Evolutionary conservation across 805 yeast species (phyloP).

Genomic region (Nakazawaea ishiwadae): DNA sequence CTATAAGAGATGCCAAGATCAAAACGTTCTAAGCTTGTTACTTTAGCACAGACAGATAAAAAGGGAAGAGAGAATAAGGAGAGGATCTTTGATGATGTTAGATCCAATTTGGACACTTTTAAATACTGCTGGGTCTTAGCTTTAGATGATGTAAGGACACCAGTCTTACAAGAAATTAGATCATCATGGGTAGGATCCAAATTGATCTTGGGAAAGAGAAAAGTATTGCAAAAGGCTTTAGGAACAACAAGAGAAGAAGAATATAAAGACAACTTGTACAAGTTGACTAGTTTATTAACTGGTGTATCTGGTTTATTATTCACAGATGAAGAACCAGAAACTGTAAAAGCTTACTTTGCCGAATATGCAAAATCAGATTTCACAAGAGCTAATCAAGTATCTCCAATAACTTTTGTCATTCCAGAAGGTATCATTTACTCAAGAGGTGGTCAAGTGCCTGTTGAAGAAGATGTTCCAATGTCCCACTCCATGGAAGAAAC

Average conservation of each 20-base stretch:
- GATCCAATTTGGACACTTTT: slow-evolving; percentile 72
- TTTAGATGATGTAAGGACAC: slow-evolving; percentile 91
- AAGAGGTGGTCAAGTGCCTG: slow-evolving; percentile 88
- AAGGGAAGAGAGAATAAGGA: slow-evolving; percentile 92
- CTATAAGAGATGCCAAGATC: slow-evolving; percentile 99
- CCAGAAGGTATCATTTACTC: slow-evolving; percentile 93
- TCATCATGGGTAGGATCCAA: slow-evolving; percentile 90
- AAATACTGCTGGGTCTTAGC: slow-evolving; percentile 81
- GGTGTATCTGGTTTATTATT: slow-evolving; percentile 88
- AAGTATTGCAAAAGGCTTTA: slow-evolving; percentile 87
- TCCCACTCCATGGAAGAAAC: slow-evolving; percentile 94
- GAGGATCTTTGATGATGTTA: slow-evolving; percentile 84
- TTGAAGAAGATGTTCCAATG: slow-evolving; percentile 94
- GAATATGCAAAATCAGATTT: slow-evolving; percentile 77
- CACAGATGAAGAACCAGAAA: slow-evolving; percentile 83
- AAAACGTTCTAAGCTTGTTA: slow-evolving; percentile 91
- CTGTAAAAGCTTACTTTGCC: slow-evolving; percentile 85
- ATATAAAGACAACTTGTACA: slow-evolving; percentile 76
- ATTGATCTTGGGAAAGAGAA: slow-evolving; percentile 84
- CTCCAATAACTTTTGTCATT: slow-evolving; percentile 79
- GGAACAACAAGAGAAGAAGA: slow-evolving; percentile 89
- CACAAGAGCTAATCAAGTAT: slow-evolving; percentile 81
- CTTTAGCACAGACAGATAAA: slow-evolving; percentile 93
- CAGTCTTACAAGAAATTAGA: slow-evolving; percentile 90
- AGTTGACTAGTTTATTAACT: slow-evolving; percentile 54